Percentiles rank a stretch among this genome's conserved stretches.
Conservation (phyloP, 2,329 filamentous ascomycete species). For the Claviceps sp. region DNA sequence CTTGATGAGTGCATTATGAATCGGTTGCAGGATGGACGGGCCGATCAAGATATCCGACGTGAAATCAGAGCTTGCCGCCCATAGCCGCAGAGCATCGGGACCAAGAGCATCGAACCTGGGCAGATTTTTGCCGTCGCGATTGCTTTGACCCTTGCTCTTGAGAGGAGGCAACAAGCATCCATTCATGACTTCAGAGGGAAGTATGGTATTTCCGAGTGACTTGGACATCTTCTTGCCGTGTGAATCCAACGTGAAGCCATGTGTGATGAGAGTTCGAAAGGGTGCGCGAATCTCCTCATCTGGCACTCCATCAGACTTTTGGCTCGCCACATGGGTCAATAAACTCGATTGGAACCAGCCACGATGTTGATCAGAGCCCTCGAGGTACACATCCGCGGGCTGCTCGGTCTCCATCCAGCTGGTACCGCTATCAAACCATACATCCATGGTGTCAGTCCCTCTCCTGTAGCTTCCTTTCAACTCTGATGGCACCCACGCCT, state of each 20-base stretch:
- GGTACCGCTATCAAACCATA: slow-evolving; percentile 97
- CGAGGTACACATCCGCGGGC: slow-evolving; percentile 76
- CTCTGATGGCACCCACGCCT: slow-evolving; percentile 59
- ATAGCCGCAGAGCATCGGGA: slow-evolving; percentile 74
- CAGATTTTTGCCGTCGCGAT: slow-evolving; percentile 4
- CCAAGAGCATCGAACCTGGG: slow-evolving; percentile 57
- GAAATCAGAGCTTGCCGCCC: slow-evolving; percentile 87
- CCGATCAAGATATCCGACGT: slow-evolving; percentile 78
- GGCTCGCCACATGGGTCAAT: slow-evolving; percentile 65
- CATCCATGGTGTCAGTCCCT: slow-evolving; percentile 94
- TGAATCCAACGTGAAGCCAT: slow-evolving; percentile 85
- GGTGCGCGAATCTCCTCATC: slow-evolving; percentile 37
- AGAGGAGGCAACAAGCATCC: slow-evolving; percentile 62
- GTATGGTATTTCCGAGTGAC: slow-evolving; percentile 78
- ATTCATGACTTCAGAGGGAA: slow-evolving; percentile 71
- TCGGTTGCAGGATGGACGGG: slow-evolving; percentile 58
- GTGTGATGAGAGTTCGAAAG: slow-evolving; percentile 82
- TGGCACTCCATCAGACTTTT: slow-evolving; percentile 23
- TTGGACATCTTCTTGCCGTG: slow-evolving; percentile 98
- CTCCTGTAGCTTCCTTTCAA: slow-evolving; percentile 52
- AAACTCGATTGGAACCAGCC: slow-evolving; percentile 98
- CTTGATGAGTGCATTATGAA: slow-evolving; percentile 68
- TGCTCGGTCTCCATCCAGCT: slow-evolving; percentile 58
- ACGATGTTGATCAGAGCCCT: slow-evolving; percentile 90
- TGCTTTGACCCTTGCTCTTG: slow-evolving; percentile 44